phyloP scores from a whole-genome alignment of 257 asterid species.

The Gardenia jasminoides region DNA sequence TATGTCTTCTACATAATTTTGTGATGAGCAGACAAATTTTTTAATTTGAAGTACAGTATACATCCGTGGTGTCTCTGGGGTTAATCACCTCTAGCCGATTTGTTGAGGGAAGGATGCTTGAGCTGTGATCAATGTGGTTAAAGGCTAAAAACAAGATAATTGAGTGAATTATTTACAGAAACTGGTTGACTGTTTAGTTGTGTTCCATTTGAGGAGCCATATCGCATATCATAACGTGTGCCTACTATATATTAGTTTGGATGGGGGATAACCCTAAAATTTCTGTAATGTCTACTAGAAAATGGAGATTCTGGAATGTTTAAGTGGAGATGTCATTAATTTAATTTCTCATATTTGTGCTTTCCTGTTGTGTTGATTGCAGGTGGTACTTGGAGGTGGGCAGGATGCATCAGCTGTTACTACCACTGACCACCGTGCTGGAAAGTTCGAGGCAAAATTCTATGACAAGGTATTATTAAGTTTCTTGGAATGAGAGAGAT shows the following conservation, averaged over 20 bases:
- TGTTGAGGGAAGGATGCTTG: background rate
- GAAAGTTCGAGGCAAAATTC: constrained; percentile 90
- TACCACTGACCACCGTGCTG: constrained; percentile 90
- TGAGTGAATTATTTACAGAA: background rate
- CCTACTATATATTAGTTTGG: background rate
- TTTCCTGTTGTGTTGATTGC: constrained; percentile 8
- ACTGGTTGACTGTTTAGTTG: background rate
- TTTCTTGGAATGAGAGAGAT: background rate
- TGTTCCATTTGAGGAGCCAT: background rate
- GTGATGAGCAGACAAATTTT: background rate
- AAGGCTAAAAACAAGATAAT: background rate
- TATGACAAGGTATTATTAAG: constrained; percentile 74
- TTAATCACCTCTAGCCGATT: no score
- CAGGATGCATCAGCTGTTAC: constrained; percentile 90
- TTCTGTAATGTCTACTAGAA: no score
- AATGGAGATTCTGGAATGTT: background rate
- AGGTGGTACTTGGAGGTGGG: constrained; percentile 98
- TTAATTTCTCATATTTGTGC: background rate
- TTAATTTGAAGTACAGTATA: background rate
- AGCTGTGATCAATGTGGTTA: background rate
- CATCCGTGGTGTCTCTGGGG: background rate
- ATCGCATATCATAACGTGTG: background rate
- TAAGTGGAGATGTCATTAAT: no score
- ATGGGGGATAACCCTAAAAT: background rate
- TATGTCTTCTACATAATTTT: background rate